These are phyloP conservation scores for Rhynchospora breviuscula DNA, from an alignment of 176 grass and related monocot species.

Conservation along the genomic window DNA sequence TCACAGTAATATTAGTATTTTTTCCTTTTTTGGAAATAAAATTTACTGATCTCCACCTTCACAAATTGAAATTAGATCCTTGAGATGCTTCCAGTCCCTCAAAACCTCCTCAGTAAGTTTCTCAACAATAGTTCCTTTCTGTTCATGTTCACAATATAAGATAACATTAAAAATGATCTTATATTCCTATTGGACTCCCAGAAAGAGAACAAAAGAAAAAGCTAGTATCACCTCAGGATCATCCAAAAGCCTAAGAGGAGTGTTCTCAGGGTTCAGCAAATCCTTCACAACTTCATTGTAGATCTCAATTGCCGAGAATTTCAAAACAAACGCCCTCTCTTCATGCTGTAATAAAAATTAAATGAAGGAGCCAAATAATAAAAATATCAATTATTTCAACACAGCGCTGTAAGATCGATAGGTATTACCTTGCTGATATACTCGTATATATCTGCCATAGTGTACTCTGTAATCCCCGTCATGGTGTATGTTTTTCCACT, in stretches of 20 bases:
- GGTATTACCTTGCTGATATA: conserved; percentile 73
- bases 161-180: conserved; percentile 26
- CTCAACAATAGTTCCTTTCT: conserved; percentile 80
- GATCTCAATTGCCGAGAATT: conserved; percentile 94
- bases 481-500: conserved; percentile 99
- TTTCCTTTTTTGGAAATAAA: conserved; percentile 2
- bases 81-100: conserved; percentile 71
- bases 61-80: conserved; percentile 78
- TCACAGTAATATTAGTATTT: background rate
- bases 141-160: conserved; percentile 8
- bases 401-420: background rate
- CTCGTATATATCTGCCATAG: conserved; percentile 88
- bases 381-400: background rate
- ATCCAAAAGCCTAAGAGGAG: conserved; percentile 77
- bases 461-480: conserved; percentile 84
- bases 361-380: background rate
- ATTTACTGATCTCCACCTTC: conserved; percentile 45
- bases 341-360: conserved; percentile 52
- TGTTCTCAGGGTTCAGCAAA: conserved; percentile 58
- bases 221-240: conserved; percentile 63
- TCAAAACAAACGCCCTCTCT: conserved; percentile 92
- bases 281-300: conserved; percentile 91
- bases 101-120: conserved; percentile 70
- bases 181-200: background rate
- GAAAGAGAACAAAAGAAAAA: background rate